Evolutionary conservation across 371 early-diverging fungal genomes (phyloP).

Genomic region (Funneliformis caledonium): DNA sequence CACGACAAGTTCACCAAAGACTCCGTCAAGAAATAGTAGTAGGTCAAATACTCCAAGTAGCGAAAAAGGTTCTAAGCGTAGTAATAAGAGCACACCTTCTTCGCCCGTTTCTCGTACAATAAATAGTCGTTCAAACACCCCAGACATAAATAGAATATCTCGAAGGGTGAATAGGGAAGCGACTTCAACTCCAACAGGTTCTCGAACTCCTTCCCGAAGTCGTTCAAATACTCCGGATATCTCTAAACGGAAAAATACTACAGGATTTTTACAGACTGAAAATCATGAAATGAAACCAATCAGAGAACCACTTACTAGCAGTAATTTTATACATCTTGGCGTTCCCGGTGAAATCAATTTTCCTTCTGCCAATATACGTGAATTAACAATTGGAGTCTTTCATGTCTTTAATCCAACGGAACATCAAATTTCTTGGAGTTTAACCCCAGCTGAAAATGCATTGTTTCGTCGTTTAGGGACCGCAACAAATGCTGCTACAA

Average conservation of each 20-base stretch:
- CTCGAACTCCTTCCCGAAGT: constrained; percentile 25
- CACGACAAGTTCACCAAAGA: neutral
- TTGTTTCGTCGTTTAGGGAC: constrained; percentile 30
- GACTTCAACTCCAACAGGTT: neutral
- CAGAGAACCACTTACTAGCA: constrained; percentile 23
- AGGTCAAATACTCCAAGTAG: constrained; percentile 14
- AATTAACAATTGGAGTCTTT: constrained; percentile 35
- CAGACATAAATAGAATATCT: neutral
- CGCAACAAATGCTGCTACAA: neutral
- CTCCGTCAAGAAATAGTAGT: constrained; percentile 17
- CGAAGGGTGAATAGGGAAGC: neutral
- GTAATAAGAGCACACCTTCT: neutral
- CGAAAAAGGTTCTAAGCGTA: neutral
- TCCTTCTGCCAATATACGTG: constrained; percentile 12
- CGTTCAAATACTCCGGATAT: constrained; percentile 20
- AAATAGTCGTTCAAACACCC: neutral
- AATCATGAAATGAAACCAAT: constrained; percentile 17
- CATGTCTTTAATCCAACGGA: constrained; percentile 35
- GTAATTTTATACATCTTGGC: constrained; percentile 35
- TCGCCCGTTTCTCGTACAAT: neutral
- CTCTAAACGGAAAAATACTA: neutral
- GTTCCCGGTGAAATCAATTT: constrained; percentile 30
- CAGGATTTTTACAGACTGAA: neutral
- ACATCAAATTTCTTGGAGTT: constrained; percentile 18
- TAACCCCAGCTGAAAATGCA: neutral